Evolutionary conservation across 2,329 filamentous ascomycete species (phyloP).

Genomic region (Colletotrichum tropicale): DNA sequence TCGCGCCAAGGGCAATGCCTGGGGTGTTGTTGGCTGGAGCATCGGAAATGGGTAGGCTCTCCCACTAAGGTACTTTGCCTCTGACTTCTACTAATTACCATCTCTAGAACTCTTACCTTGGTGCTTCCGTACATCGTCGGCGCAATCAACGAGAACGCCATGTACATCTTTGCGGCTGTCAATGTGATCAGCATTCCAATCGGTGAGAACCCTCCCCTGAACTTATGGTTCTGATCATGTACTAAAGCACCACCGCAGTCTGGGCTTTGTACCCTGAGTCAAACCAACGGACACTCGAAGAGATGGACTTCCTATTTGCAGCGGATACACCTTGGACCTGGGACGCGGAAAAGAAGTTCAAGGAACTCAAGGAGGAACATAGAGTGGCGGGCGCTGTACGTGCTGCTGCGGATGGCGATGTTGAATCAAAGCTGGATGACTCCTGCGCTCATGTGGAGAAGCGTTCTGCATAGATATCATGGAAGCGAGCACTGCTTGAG

Average conservation of each 20-base stretch:
- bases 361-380: neutral
- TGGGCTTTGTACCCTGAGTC: neutral
- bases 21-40: neutral
- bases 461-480: too few species aligned
- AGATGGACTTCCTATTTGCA: neutral
- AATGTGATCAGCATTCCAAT: neutral
- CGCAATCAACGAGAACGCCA: neutral
- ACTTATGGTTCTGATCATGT: accelerated
- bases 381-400: neutral
- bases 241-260: neutral
- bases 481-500: too few species aligned
- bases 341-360: neutral
- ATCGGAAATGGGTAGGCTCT: neutral
- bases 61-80: neutral
- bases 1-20: neutral
- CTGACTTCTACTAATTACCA: accelerated
- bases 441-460: neutral
- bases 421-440: neutral
- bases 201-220: neutral
- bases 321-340: neutral
- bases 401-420: neutral
- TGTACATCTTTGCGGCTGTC: neutral
- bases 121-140: neutral
- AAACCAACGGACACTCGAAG: neutral
- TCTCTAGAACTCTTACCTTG: accelerated